phyloP scores from a whole-genome alignment of 441 rosid species.

The Theobroma grandiflorum region DNA sequence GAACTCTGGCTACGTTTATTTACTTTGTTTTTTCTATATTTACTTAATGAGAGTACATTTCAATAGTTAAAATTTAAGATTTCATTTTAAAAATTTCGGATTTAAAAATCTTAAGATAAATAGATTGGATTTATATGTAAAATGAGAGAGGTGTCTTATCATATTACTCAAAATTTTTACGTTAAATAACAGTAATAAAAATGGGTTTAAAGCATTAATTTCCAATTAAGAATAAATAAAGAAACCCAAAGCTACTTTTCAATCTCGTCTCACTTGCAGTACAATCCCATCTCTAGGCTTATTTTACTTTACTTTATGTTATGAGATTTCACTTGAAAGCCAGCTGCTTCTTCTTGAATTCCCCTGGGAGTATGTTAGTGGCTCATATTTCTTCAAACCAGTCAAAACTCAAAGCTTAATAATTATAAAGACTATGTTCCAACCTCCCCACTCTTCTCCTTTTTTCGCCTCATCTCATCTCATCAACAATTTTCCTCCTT shows the following conservation, averaged over 20 bases:
- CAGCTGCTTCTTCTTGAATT: not conserved
- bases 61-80: no score
- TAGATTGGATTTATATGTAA: no score
- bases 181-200: no score
- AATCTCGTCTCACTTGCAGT: not conserved
- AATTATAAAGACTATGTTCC: slow-evolving; percentile 3
- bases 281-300: not conserved
- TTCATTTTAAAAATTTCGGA: no score
- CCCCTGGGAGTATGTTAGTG: slow-evolving; percentile 23
- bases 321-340: not conserved
- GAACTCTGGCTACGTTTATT: no score
- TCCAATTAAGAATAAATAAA: not conserved
- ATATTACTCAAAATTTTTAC: no score
- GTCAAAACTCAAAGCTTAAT: not conserved
- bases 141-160: no score
- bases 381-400: slow-evolving; percentile 18
- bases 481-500: not conserved
- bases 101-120: no score
- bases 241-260: not conserved
- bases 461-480: not conserved
- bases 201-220: not conserved
- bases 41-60: no score
- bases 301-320: not conserved
- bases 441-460: not conserved
- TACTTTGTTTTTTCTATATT: no score